These are phyloP conservation scores for Polyporus tsugae DNA, from an alignment of 1,284 basidiomycete genomes.

Conservation along the genomic window DNA sequence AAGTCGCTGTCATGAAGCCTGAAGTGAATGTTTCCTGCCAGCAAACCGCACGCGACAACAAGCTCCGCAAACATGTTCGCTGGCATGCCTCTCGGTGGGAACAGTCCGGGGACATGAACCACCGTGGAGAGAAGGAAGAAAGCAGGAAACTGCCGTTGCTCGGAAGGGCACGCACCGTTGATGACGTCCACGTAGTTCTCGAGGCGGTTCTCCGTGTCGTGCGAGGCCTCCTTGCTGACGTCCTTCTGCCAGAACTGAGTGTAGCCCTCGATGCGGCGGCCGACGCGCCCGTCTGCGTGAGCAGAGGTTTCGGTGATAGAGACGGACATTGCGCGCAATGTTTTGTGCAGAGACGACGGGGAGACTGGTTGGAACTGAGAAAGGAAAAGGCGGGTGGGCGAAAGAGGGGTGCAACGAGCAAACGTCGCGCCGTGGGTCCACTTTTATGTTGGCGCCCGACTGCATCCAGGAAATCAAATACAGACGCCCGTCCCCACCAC, in stretches of 20 bases:
- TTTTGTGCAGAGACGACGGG: neutral
- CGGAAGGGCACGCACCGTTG: constrained; percentile 71
- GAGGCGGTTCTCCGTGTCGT: constrained; percentile 80
- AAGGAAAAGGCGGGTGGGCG: constrained; percentile 3
- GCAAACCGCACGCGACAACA: neutral
- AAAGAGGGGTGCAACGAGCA: neutral
- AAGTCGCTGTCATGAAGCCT: neutral
- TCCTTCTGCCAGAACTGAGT: constrained; percentile 96
- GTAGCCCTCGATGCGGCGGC: constrained; percentile 89
- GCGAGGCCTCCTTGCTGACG: constrained; percentile 72
- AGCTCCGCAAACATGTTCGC: neutral
- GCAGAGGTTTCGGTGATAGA: constrained; percentile 33
- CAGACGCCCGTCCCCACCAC: constrained; percentile 1
- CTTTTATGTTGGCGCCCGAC: constrained; percentile 15
- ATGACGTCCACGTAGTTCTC: constrained; percentile 93
- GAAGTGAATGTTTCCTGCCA: neutral
- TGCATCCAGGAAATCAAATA: neutral
- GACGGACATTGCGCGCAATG: constrained; percentile 39
- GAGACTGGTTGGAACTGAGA: neutral
- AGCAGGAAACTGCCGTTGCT: neutral
- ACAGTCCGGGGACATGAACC: neutral
- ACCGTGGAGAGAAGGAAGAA: neutral
- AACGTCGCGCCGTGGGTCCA: constrained; percentile 19
- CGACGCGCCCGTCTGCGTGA: constrained; percentile 76
- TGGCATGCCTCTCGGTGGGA: neutral